Evolutionary conservation across 306 rosid genomes (phyloP).

Genomic region (Abrus precatorius): DNA sequence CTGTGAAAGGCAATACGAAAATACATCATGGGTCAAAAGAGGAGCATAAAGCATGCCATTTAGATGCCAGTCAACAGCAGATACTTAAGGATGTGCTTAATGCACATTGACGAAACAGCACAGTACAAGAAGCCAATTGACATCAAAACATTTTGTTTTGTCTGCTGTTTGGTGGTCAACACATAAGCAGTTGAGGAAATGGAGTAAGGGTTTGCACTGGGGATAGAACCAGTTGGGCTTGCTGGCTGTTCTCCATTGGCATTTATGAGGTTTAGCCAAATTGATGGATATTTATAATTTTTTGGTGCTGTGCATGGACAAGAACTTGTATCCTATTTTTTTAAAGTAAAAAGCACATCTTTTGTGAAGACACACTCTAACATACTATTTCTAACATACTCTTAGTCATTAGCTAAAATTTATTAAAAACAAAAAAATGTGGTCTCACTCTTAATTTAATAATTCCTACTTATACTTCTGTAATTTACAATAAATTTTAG

Average conservation of each 20-base stretch:
- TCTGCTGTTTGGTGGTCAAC: constrained; percentile 1
- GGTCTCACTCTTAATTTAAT: too few relatives aligned
- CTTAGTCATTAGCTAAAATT: too few relatives aligned
- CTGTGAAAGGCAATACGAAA: constrained; percentile 16
- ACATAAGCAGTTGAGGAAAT: not conserved
- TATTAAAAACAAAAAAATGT: too few relatives aligned
- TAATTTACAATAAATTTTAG: too few relatives aligned
- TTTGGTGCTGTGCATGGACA: not conserved
- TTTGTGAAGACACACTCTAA: too few relatives aligned
- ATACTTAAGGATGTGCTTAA: not conserved
- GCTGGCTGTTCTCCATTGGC: not conserved
- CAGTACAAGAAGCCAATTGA: not conserved
- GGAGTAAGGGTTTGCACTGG: not conserved
- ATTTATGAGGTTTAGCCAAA: not conserved
- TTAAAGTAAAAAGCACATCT: too few relatives aligned
- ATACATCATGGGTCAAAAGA: constrained; percentile 3
- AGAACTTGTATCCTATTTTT: too few relatives aligned
- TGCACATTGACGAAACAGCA: not conserved
- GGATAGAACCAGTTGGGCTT: not conserved
- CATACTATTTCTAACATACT: too few relatives aligned
- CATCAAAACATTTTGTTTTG: not conserved
- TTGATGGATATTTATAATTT: not conserved
- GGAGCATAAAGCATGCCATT: not conserved
- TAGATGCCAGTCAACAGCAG: constrained; percentile 19
- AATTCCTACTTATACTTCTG: too few relatives aligned